Conservation (phyloP, 2,329 filamentous ascomycete genomes). For the Fusarium staphyleae region DNA sequence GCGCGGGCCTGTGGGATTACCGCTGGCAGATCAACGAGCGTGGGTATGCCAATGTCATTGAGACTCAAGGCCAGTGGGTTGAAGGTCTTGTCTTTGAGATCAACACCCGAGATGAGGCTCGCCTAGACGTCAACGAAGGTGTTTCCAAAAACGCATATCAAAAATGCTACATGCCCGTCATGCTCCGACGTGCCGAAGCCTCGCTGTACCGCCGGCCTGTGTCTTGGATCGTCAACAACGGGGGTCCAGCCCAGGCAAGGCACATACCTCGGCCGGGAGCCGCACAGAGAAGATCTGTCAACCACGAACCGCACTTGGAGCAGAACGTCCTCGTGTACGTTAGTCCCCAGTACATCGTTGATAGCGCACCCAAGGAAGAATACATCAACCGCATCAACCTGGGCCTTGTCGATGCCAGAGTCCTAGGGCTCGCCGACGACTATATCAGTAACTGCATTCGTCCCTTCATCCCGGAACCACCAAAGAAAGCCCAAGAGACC, state of each 20-base stretch:
- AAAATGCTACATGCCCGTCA: constrained; percentile 46
- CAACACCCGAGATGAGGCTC: constrained; percentile 47
- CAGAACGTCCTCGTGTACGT: constrained; percentile 51
- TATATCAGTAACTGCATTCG: constrained; percentile 49
- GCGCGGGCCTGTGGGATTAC: constrained; percentile 49
- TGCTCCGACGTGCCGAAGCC: constrained; percentile 44
- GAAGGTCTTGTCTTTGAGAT: constrained; percentile 53
- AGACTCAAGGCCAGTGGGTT: constrained; percentile 46
- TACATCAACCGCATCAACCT: constrained; percentile 51
- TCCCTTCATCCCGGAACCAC: constrained; percentile 45
- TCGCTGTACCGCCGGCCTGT: constrained; percentile 48
- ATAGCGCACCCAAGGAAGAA: constrained; percentile 49
- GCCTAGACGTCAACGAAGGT: constrained; percentile 52
- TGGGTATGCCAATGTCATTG: constrained; percentile 54
- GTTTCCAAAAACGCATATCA: constrained; percentile 50
- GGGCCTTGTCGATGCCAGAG: constrained; percentile 47
- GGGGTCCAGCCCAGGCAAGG: constrained; percentile 43
- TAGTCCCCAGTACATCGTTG: constrained; percentile 44
- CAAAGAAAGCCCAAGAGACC: constrained; percentile 17
- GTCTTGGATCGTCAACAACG: constrained; percentile 49
- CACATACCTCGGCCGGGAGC: constrained; percentile 30
- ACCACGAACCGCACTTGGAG: constrained; percentile 38
- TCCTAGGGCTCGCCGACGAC: constrained; percentile 46
- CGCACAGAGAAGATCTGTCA: constrained; percentile 23
- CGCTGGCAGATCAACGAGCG: constrained; percentile 57